Base-by-base conservation (phyloP, 73 alveolate species). In the Tetrahymena borealis region DNA sequence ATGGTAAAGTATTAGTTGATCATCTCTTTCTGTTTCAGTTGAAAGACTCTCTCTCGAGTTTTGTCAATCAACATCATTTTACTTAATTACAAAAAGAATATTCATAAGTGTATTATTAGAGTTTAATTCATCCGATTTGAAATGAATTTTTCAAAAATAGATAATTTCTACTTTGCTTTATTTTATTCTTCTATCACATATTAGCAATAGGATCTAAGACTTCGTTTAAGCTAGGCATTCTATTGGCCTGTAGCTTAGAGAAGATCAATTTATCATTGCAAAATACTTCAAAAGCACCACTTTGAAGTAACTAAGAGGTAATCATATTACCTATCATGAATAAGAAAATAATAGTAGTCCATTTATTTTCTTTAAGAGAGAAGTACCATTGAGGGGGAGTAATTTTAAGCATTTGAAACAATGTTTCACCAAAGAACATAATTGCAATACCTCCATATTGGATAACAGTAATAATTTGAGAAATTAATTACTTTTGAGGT, bases 31-130 rank as follows among this genome's bases (percentile, higher is more conserved):
- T 3, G n/a, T 24, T 60, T 60, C 85, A 60, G 85, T 60, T 60
- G 85, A 60, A n/a, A 60, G 85, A 60, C 85, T 60, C 85, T 60
- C 85, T 60, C 85, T 60, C 85, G 85, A 60, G 85, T 60, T 60
- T 60, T 20, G 85, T 20, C 85, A 20, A 60, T 60, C 85, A 60
- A 60, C 85, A 0, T 60, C 85, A 60, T 60, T 60, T 5, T 24
- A 60, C 85, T 60, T 60, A 60, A 60, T 60, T 60, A 60, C 5
- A 60, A 60, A 60, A 32, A 24, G 31, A 60, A 60, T 60, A 60
- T 20, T 60, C 7, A 20, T 18, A 15, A 20, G 85, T 18, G 28
- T 60, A n/a, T 42, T n/a, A 10, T 15, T 60, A 24, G 38, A 20
- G n/a, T 43, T 39, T 39, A 39, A 9, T 9, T 39, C 43, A 9